phyloP scores from a whole-genome alignment of 805 yeast species.

The Hanseniaspora vineae region DNA sequence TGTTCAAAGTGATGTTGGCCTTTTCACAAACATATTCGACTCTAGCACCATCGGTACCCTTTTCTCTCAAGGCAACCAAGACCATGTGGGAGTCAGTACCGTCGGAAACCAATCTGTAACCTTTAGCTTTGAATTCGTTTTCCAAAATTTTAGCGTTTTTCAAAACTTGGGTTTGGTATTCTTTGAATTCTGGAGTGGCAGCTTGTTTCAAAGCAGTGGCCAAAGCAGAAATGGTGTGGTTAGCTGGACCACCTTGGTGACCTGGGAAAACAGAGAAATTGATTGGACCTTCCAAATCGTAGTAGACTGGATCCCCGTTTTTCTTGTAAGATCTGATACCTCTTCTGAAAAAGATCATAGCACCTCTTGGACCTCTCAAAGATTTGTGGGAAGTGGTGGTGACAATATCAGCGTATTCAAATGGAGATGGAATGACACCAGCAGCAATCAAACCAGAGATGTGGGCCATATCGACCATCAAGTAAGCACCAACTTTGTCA shows the following conservation, averaged over 20 bases:
- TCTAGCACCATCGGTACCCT: conserved; percentile 93
- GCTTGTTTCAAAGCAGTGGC: conserved; percentile 97
- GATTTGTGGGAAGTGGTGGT: conserved; percentile 99
- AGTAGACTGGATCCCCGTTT: conserved; percentile 82
- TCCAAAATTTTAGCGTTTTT: conserved; percentile 82
- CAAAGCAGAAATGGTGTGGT: conserved; percentile 95
- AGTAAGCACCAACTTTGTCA: conserved; percentile 92
- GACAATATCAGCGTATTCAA: conserved; percentile 93
- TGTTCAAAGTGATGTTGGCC: conserved; percentile 90
- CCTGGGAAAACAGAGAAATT: conserved; percentile 99
- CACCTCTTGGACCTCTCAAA: conserved; percentile 98
- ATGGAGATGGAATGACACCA: conserved; percentile 90
- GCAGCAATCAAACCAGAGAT: conserved; percentile 94
- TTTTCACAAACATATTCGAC: conserved; percentile 90
- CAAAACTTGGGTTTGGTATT: conserved; percentile 79
- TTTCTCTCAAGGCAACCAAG: conserved; percentile 74
- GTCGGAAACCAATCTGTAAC: conserved; percentile 74
- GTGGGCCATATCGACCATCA: conserved; percentile 97
- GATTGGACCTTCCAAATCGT: conserved; percentile 88
- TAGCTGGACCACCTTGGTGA: conserved; percentile 99
- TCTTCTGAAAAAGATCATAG: conserved; percentile 97
- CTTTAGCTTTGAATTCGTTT: conserved; percentile 51
- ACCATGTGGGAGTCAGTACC: conserved; percentile 98
- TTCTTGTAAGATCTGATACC: conserved; percentile 83
- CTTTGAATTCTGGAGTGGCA: conserved; percentile 75